Percentiles rank a stretch among this genome's conserved stretches.
These are phyloP conservation scores for Borealophlyctis nickersoniae DNA, from an alignment of 192 early-diverging fungal species.

Conservation along the genomic window DNA sequence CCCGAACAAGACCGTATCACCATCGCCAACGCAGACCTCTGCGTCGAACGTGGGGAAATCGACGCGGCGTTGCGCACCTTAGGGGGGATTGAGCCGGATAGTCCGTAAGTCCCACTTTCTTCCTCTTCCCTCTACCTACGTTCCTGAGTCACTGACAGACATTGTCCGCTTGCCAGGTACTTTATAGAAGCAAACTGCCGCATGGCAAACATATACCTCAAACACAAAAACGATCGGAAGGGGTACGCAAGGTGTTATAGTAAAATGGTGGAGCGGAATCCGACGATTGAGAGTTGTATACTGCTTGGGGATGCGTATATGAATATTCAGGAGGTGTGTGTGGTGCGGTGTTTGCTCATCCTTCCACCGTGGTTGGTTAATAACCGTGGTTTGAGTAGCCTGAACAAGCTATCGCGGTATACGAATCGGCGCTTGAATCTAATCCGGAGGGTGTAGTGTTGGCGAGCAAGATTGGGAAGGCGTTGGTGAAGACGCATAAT, in stretches of 20 bases:
- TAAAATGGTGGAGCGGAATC: slow-evolving; percentile 44
- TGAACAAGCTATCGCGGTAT: slow-evolving; percentile 52
- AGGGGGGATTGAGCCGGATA: slow-evolving; percentile 27
- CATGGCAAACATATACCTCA: slow-evolving; percentile 53
- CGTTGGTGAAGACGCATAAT: slow-evolving; percentile 47
- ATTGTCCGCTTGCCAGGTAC: slow-evolving; percentile 13
- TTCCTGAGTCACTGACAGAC: background rate
- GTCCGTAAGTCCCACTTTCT: slow-evolving; percentile 16
- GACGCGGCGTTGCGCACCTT: slow-evolving; percentile 41
- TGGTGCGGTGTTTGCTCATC: background rate
- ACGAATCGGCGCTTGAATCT: slow-evolving; percentile 45
- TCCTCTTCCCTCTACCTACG: slow-evolving; percentile 1
- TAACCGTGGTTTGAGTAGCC: slow-evolving; percentile 34
- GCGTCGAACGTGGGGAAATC: slow-evolving; percentile 36
- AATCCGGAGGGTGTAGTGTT: slow-evolving; percentile 36
- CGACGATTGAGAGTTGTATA: slow-evolving; percentile 46
- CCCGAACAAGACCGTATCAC: slow-evolving; percentile 38
- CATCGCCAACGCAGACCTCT: slow-evolving; percentile 42
- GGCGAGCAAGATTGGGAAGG: slow-evolving; percentile 47
- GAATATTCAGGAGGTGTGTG: slow-evolving; percentile 47
- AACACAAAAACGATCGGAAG: slow-evolving; percentile 49
- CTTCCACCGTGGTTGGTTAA: background rate
- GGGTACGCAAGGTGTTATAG: slow-evolving; percentile 48
- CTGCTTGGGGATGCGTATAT: slow-evolving; percentile 55
- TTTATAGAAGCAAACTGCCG: slow-evolving; percentile 41